Conservation (phyloP, 768 basidiomycete species). For the Gymnopilus dilepis region DNA sequence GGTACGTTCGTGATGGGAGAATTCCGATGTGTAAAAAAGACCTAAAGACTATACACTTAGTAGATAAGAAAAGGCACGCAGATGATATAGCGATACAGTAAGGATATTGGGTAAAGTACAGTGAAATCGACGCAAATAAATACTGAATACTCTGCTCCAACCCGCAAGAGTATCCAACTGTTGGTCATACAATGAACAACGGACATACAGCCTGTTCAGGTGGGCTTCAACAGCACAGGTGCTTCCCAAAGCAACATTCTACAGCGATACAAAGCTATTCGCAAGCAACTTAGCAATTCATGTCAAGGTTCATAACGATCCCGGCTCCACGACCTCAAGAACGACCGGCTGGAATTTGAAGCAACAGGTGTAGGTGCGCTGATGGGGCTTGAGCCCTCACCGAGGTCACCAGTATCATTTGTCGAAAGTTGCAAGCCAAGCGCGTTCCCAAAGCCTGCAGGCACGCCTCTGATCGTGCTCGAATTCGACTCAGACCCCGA, state of each 20-base stretch:
- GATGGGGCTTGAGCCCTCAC: constrained; percentile 25
- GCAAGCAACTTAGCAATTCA: background rate
- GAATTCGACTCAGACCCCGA: background rate
- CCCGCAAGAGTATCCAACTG: background rate
- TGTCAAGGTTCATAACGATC: constrained; percentile 25
- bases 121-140: background rate
- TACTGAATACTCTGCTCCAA: background rate
- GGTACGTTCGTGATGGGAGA: no score
- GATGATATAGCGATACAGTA: constrained; percentile 5
- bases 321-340: constrained; percentile 38
- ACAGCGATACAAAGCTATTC: background rate
- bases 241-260: background rate
- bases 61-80: background rate
- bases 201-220: no score
- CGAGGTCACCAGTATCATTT: background rate
- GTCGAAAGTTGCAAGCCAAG: constrained; percentile 35
- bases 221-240: no score
- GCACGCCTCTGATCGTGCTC: background rate
- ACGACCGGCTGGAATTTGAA: constrained; percentile 30
- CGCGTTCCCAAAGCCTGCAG: constrained; percentile 29
- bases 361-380: constrained; percentile 40
- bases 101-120: background rate
- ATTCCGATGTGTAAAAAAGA: no score
- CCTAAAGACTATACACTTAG: background rate
- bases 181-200: background rate